A percentile compares a stretch with the other conserved stretches of the same genome.
Conservation (phyloP, 352 stramenopile genomes). For the Pythium biforme region DNA sequence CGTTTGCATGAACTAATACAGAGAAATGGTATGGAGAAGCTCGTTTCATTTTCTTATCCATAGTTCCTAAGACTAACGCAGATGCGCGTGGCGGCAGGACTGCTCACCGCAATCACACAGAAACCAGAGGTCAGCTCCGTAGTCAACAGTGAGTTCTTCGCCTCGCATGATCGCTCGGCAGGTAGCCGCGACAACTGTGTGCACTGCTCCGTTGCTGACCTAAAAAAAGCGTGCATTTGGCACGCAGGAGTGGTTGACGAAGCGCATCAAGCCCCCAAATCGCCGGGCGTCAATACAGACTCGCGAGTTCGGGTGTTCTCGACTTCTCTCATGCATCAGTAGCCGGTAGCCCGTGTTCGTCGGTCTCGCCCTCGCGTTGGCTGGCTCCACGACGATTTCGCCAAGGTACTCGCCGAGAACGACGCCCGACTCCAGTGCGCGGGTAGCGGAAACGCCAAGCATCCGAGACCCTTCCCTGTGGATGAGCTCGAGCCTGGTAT, state of each 20-base stretch:
- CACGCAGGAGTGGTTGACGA: constrained; percentile 8
- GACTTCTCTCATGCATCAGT: neutral
- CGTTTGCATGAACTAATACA: too few species aligned
- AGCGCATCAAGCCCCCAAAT: neutral
- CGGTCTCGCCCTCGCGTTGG: neutral
- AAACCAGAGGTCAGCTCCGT: constrained; percentile 4
- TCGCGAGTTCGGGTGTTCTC: neutral
- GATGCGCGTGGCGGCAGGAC: neutral
- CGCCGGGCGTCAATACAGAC: neutral
- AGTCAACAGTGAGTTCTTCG: constrained; percentile 1
- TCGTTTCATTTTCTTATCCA: too few species aligned
- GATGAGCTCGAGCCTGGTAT: neutral
- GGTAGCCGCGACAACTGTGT: neutral
- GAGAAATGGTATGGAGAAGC: too few species aligned
- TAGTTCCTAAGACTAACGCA: neutral
- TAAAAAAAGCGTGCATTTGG: neutral
- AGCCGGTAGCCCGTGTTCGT: neutral
- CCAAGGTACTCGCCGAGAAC: neutral
- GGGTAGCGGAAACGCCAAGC: neutral
- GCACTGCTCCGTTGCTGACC: neutral
- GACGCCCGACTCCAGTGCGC: neutral
- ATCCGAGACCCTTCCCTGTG: neutral
- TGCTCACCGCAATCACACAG: neutral
- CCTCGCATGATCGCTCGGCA: neutral
- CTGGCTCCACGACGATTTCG: neutral